Base-by-base conservation (phyloP, 345 rosid genomes). In the Eucalyptus polybractea region DNA sequence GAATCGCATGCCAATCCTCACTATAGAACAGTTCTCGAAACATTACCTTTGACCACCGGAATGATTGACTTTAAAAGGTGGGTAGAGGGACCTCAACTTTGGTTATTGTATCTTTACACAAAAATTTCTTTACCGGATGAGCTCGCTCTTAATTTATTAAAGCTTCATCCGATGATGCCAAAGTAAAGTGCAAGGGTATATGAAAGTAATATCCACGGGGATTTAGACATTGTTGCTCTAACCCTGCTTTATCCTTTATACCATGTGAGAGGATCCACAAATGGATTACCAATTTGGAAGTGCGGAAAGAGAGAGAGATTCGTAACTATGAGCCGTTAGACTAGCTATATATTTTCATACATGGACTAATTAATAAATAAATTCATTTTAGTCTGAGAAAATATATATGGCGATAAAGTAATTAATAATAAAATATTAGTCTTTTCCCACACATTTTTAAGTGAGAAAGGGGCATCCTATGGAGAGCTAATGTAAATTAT, bases 31-130 rank as follows among this genome's bases (percentile, higher is more conserved):
- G 2, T 29, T 29, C 16, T 25, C 31, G 2, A 29, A 62, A 27
- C 69, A 29, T 62, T 29, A 6, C 33, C 33, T 62, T 62, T 62
- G 69, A 29, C 17, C 4, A 0, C 1, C 0, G 5, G 14, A n/a
- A 62, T n/a, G 1, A 2, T 0, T 0, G 8, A 12, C 69, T 12
- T 29, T 27, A 3, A 62, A 62, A 29, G 33, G 33, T 62, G 8
- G 15, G 1, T 62, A 62, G 69, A 60, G 7, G 31, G 15, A 60
- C 31, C 67, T 60, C n/a, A 25, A 60, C 67, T 25, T 60, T 60
- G 31, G n/a, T 27, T 25, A 7, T 60, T 0, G 31, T 1, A 11
- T 58, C 14, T 25, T 0, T 11, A 0, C 65, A 58, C 6, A 58
- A 25, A 58, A 58, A 24, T 5, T 58, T 10, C 7, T 58, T 58